phyloP scores from a whole-genome alignment of 306 rosid genomes.

The Malus fusca region DNA sequence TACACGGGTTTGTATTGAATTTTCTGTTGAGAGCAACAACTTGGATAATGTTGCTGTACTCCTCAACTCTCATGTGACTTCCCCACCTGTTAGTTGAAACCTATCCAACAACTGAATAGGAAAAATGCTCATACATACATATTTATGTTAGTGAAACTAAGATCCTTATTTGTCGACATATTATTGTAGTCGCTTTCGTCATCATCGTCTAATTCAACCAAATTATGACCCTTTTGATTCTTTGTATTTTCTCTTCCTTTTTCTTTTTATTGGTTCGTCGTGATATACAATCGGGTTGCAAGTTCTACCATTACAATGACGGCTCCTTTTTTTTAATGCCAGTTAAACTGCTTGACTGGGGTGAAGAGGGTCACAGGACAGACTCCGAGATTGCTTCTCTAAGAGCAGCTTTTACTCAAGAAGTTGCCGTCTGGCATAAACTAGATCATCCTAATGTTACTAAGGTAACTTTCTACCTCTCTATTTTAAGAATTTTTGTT shows the following conservation, averaged over 20 bases:
- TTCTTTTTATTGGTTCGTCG: not conserved
- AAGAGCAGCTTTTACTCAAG: conserved; percentile 87
- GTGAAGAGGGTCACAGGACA: conserved; percentile 95
- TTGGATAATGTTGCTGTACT: conserved; percentile 33
- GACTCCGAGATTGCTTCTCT: conserved; percentile 85
- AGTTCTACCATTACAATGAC: conserved; percentile 10
- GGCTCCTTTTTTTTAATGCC: conserved; percentile 19
- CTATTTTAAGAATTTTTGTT: not conserved
- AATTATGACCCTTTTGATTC: not conserved
- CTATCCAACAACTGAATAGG: conserved; percentile 10
- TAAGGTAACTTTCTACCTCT: conserved; percentile 47
- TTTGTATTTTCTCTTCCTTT: not conserved
- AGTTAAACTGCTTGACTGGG: conserved; percentile 98
- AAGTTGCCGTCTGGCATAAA: conserved; percentile 99
- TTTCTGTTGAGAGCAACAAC: conserved; percentile 27
- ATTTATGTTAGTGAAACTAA: conserved; percentile 3
- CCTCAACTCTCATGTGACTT: conserved; percentile 43
- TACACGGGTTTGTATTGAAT: conserved; percentile 49
- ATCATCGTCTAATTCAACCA: not conserved
- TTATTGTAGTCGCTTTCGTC: not conserved
- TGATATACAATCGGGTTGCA: not conserved
- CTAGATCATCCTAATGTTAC: conserved; percentile 97
- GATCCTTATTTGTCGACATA: not conserved
- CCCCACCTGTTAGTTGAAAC: conserved; percentile 26
- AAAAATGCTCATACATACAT: not conserved